Conservation (phyloP, 176 grass and related monocot genomes). For the Bromus sterilis region DNA sequence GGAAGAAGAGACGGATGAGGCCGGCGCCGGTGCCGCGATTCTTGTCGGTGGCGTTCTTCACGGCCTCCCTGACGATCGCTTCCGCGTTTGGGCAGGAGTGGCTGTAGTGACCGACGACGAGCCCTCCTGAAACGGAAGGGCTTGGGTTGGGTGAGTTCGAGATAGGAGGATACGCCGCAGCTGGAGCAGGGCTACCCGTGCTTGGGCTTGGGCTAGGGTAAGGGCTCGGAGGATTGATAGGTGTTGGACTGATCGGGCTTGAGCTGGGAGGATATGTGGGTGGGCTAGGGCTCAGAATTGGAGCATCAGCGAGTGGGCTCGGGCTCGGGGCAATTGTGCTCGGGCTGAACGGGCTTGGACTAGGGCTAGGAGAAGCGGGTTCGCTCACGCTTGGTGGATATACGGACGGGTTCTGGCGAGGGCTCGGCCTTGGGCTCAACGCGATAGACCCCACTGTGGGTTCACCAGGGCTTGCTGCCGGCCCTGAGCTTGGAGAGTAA, state of each 20-base stretch:
- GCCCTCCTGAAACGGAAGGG: background rate
- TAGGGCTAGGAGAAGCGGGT: background rate
- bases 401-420: no score
- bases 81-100: conserved; percentile 20
- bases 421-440: no score
- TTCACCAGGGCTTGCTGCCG: no score
- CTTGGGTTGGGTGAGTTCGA: background rate
- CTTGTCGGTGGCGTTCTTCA: background rate
- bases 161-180: background rate
- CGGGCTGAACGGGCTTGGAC: no score
- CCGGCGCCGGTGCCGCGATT: conserved; percentile 23
- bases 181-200: background rate
- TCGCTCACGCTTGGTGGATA: background rate
- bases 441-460: no score
- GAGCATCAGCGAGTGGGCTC: no score
- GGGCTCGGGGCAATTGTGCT: no score
- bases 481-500: background rate
- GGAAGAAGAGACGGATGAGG: conserved; percentile 49
- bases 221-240: background rate
- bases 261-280: background rate
- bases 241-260: background rate
- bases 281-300: background rate
- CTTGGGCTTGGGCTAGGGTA: background rate
- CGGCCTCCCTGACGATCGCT: background rate
- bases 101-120: conserved; percentile 22